Evolutionary conservation across 108 stramenopile species (phyloP).

Genomic region (Stephanodiscus triporus): DNA sequence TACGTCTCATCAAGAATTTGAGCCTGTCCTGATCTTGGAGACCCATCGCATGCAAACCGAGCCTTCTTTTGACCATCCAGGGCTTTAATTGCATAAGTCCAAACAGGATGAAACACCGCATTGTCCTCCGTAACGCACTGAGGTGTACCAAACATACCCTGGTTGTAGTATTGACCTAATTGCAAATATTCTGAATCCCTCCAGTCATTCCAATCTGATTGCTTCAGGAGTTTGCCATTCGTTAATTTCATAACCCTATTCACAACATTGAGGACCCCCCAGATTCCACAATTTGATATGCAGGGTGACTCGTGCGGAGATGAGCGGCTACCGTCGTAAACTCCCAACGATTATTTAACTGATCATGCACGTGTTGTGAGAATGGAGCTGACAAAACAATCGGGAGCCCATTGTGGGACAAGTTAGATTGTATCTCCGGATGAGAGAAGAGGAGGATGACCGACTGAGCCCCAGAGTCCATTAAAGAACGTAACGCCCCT

Average conservation of each 20-base stretch:
- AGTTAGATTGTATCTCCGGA: neutral
- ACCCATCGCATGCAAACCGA: conserved; percentile 10
- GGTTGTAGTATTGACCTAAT: neutral
- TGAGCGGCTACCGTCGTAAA: too few species aligned
- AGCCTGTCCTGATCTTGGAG: neutral
- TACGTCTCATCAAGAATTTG: neutral
- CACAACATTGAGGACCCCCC: too few species aligned
- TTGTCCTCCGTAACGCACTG: neutral
- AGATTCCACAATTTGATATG: neutral
- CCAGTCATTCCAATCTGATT: too few species aligned
- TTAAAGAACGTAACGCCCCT: neutral
- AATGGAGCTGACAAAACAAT: too few species aligned
- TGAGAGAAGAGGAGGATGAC: too few species aligned
- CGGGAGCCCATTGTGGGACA: neutral
- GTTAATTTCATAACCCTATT: too few species aligned
- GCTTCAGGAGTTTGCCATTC: too few species aligned
- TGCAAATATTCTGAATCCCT: neutral
- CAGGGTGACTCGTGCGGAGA: too few species aligned
- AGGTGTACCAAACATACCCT: conserved; percentile 1
- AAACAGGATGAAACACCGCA: neutral
- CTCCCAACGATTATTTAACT: too few species aligned
- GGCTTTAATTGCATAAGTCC: conserved; percentile 8
- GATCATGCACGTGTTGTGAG: too few species aligned
- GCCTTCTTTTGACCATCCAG: conserved; percentile 16
- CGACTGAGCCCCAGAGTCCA: neutral